A percentile compares a stretch with the other conserved stretches of the same genome.
phyloP scores from a whole-genome alignment of 257 asterid genomes.

The Oldenlandia corymbosa region DNA sequence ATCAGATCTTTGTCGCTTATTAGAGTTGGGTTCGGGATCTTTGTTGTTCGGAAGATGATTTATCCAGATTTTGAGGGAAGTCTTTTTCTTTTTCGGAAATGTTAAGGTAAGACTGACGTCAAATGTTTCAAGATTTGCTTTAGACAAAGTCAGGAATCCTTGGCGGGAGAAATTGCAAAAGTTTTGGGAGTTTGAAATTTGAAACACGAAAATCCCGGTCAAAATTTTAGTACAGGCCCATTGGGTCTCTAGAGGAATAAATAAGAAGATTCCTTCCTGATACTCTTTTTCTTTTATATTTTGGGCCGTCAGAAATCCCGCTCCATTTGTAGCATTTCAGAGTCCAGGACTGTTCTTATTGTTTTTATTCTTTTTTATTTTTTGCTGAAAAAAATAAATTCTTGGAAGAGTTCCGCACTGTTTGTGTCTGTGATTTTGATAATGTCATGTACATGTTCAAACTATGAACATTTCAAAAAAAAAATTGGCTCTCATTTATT shows the following conservation, averaged over 20 bases:
- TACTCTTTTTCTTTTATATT: too few species aligned
- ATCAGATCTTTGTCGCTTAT: neutral
- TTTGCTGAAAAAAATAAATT: too few species aligned
- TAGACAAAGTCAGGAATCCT: neutral
- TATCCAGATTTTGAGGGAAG: neutral
- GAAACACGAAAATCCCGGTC: constrained; percentile 9
- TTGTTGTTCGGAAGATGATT: neutral
- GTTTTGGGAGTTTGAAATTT: constrained; percentile 22
- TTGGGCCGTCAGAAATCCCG: too few species aligned
- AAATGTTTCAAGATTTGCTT: too few species aligned
- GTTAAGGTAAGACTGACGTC: neutral
- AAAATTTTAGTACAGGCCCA: neutral
- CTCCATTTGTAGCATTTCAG: too few species aligned
- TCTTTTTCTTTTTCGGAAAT: neutral
- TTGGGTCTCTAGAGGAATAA: too few species aligned
- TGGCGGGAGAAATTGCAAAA: constrained; percentile 1
- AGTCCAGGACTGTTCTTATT: neutral
- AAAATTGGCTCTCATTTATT: too few species aligned
- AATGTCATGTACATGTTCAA: too few species aligned
- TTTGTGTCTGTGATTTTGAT: too few species aligned
- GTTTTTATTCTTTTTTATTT: too few species aligned
- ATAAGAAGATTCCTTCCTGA: neutral
- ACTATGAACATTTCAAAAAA: too few species aligned
- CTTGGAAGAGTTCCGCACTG: too few species aligned
- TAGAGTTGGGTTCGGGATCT: neutral